Base-by-base conservation (phyloP, 805 yeast species). In the Metschnikowia dekortorum region DNA sequence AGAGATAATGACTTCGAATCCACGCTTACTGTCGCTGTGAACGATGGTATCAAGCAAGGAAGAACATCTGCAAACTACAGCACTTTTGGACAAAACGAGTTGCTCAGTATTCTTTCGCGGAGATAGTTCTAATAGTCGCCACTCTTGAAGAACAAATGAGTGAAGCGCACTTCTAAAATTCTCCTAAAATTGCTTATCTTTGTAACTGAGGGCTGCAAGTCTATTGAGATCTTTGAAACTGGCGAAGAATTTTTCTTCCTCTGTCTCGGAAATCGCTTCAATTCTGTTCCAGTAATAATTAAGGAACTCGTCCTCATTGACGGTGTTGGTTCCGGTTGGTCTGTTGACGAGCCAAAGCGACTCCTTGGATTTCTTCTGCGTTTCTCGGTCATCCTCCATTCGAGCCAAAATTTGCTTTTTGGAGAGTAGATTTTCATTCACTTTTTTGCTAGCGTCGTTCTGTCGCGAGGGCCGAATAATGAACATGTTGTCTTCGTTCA, bases 361-460 rank as follows among this genome's bases (percentile, higher is more conserved):
- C 60, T 92, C 97, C 58, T 91, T 89, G 11, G 86, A 79, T 55
- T 87, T 78, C 63, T 92, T 92, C 61, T 89, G 90, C 41, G 96
- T 74, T 64, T 92, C 99, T 57, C 99, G 74, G 64, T 92, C 98
- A 54, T 85, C 91, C 63, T 92, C 97, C 84, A 92, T 89, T 52
- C 98, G 72, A 35, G 81, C 76, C 14, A 89, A 63, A 14, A 87
- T 82, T 56, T 85, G 89, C 43, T 81, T 66, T 47, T 69, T 69
- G 5, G 76, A 61, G 4, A 71, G 56, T 43, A 64, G 53, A 28
- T 52, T 53, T 39, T 57, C 61, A 26, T 53, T 54, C 28, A 51
- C 58, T 18, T 61, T 64, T 47, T 63, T 53, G 60, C 14, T 49
- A 46, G 58, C 45, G 63, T 58, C 55, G 54, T 55, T 62, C 61